Conservation (phyloP, 805 yeast genomes). For the Cyberlindnera maritima region DNA sequence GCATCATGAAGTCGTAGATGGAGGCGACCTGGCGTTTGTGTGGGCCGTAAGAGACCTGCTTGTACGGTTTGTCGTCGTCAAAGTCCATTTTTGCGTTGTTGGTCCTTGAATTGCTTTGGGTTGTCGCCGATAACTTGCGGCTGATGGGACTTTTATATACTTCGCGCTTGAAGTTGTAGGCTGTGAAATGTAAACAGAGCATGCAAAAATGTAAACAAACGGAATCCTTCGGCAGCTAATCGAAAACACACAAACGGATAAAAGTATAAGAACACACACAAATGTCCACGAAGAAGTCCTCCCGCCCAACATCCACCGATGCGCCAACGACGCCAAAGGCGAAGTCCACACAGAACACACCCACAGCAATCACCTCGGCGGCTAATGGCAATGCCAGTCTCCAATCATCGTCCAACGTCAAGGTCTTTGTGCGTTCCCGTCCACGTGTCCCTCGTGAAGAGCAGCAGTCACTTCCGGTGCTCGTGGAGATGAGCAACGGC, state of each 20-base stretch:
- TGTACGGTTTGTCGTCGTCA: neutral
- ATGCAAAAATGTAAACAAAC: too few species aligned
- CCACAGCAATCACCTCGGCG: too few species aligned
- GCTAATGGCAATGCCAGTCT: too few species aligned
- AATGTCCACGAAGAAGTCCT: neutral
- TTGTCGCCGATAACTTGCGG: too few species aligned
- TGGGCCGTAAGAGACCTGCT: conserved; percentile 8
- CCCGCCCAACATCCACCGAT: neutral
- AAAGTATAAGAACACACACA: too few species aligned
- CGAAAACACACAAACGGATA: too few species aligned
- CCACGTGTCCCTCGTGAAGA: conserved; percentile 34
- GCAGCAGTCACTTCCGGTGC: conserved; percentile 12
- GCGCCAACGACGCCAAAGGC: neutral
- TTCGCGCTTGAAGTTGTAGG: too few species aligned
- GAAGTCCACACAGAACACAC: neutral
- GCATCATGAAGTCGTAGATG: conserved; percentile 13
- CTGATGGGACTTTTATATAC: too few species aligned
- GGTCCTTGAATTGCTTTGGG: too few species aligned
- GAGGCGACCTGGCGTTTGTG: conserved; percentile 13
- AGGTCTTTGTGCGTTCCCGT: conserved; percentile 52
- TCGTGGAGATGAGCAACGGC: conserved; percentile 21
- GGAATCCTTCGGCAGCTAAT: too few species aligned
- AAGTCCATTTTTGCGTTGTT: neutral
- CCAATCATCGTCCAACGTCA: conserved; percentile 39
- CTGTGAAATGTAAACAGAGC: conserved; percentile 4